Conservation (phyloP, 768 basidiomycete species). For the Leccinum subtestaceum region DNA sequence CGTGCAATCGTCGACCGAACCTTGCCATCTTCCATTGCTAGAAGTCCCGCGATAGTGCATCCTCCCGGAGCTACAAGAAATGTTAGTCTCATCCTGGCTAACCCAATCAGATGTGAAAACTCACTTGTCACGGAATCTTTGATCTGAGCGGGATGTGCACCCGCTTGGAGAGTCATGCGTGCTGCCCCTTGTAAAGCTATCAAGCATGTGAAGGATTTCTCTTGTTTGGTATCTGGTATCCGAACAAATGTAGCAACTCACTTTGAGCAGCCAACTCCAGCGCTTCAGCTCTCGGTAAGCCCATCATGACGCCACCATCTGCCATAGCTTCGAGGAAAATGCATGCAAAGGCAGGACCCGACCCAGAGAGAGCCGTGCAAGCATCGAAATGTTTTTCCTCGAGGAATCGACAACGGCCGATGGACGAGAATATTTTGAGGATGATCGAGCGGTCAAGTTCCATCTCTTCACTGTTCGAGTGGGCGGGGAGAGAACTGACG, state of each 20-base stretch:
- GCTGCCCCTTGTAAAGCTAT: slow-evolving; percentile 94
- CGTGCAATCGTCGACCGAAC: slow-evolving; percentile 94
- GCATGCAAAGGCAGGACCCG: slow-evolving; percentile 95
- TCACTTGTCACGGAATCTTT: slow-evolving; percentile 97
- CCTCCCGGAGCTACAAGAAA: slow-evolving; percentile 83
- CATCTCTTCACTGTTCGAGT: slow-evolving; percentile 36
- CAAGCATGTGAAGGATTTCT: not conserved
- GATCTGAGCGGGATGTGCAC: slow-evolving; percentile 91
- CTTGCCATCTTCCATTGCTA: slow-evolving; percentile 91
- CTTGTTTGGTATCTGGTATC: not conserved
- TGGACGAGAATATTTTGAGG: slow-evolving; percentile 93
- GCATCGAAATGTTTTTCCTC: slow-evolving; percentile 99
- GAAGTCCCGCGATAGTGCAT: slow-evolving; percentile 95
- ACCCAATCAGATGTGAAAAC: slow-evolving; percentile 26
- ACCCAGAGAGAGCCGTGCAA: slow-evolving; percentile 93
- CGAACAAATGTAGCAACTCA: slow-evolving; percentile 36
- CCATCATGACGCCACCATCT: slow-evolving; percentile 99
- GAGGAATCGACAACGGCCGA: slow-evolving; percentile 92
- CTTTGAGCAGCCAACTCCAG: slow-evolving; percentile 95
- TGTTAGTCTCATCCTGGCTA: slow-evolving; percentile 1
- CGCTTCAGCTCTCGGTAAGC: slow-evolving; percentile 89
- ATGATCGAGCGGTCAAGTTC: slow-evolving; percentile 71
- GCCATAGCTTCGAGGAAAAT: slow-evolving; percentile 98
- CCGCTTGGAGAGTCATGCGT: slow-evolving; percentile 86
- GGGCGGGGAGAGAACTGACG: slow-evolving; percentile 66